A percentile compares a stretch with the other conserved stretches of the same genome.
Evolutionary conservation across 805 yeast species (phyloP).

Genomic region (Kuraishia ogatae): DNA sequence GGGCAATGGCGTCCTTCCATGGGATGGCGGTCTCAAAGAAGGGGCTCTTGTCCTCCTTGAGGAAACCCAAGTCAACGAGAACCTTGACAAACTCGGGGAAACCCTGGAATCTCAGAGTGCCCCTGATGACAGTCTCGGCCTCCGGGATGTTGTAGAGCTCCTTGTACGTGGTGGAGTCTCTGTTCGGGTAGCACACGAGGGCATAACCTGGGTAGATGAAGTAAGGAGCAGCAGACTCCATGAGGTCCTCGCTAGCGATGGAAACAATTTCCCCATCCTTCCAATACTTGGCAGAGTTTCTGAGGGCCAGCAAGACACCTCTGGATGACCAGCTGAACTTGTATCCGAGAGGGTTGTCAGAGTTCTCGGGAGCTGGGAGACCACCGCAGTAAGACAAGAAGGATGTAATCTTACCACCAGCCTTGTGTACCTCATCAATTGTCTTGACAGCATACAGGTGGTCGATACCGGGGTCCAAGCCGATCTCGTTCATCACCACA

Average conservation of each 20-base stretch:
- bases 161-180: constrained; percentile 92
- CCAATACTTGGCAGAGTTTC: constrained; percentile 89
- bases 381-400: constrained; percentile 99
- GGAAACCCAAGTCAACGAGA: constrained; percentile 87
- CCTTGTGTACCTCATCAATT: constrained; percentile 89
- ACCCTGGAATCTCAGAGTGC: constrained; percentile 96
- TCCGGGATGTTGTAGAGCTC: constrained; percentile 93
- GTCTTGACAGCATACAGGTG: constrained; percentile 98
- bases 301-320: constrained; percentile 92
- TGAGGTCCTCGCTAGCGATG: constrained; percentile 81
- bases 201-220: constrained; percentile 94
- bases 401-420: constrained; percentile 86
- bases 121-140: constrained; percentile 94
- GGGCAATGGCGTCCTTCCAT: constrained; percentile 85
- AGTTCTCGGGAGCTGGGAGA: constrained; percentile 94
- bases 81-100: constrained; percentile 98
- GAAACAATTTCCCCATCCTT: constrained; percentile 75
- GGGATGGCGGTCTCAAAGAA: constrained; percentile 48
- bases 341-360: constrained; percentile 97
- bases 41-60: constrained; percentile 65
- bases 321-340: constrained; percentile 99
- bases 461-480: constrained; percentile 97
- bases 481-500: constrained; percentile 97
- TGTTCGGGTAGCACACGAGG: constrained; percentile 92
- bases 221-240: constrained; percentile 93